Evolutionary conservation across 768 basidiomycete genomes (phyloP).

Genomic region (Kwoniella botswanensis): DNA sequence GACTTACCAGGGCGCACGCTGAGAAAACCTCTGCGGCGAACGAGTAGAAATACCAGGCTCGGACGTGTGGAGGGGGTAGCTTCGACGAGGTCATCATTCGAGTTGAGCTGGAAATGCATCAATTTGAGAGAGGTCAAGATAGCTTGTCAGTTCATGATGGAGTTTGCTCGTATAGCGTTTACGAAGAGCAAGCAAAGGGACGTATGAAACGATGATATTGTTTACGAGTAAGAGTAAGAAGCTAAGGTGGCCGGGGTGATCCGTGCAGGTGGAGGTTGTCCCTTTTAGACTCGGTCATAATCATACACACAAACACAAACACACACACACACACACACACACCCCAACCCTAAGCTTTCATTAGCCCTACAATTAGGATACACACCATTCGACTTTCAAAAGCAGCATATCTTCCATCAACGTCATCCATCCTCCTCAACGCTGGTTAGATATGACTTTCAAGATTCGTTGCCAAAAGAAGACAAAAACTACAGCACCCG

Average conservation of each 20-base stretch:
- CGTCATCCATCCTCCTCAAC: neutral
- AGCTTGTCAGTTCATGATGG: too few species aligned
- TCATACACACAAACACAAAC: too few species aligned
- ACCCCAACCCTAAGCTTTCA: neutral
- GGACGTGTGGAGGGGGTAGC: slow-evolving; percentile 27
- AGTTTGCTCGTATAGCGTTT: too few species aligned
- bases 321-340: too few species aligned
- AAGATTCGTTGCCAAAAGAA: neutral
- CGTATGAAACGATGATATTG: too few species aligned
- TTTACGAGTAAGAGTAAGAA: neutral
- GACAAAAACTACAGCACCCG: slow-evolving; percentile 25
- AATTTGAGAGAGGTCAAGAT: too few species aligned
- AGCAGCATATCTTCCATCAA: neutral
- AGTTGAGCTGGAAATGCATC: neutral
- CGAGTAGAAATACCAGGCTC: slow-evolving; percentile 52
- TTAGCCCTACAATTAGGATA: neutral
- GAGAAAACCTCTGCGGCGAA: slow-evolving; percentile 54
- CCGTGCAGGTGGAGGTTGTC: neutral
- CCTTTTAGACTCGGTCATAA: too few species aligned
- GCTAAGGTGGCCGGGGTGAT: neutral
- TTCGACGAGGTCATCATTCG: neutral
- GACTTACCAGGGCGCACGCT: slow-evolving; percentile 43
- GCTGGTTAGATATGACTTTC: neutral
- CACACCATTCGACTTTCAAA: neutral
- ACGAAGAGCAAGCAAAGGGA: too few species aligned